These are phyloP conservation scores for Crepidotus variabilis DNA, from an alignment of 768 basidiomycete species.

Conservation along the genomic window DNA sequence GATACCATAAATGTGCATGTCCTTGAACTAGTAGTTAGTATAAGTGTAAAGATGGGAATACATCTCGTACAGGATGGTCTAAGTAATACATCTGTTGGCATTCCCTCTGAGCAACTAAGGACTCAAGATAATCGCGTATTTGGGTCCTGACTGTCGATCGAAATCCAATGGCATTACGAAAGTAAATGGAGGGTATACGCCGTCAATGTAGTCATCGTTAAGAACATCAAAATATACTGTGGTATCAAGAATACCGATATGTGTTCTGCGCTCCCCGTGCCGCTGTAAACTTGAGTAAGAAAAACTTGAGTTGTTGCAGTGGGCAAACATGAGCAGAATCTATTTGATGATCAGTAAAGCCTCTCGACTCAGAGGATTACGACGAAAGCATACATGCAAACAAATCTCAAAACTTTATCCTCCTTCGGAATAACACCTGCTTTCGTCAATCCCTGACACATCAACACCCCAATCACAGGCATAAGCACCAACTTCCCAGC, in stretches of 20 bases:
- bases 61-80: too few species aligned
- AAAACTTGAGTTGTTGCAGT: slow-evolving; percentile 62
- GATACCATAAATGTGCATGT: too few species aligned
- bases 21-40: too few species aligned
- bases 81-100: too few species aligned
- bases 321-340: slow-evolving; percentile 58
- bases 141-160: too few species aligned
- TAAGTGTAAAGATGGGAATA: too few species aligned
- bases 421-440: slow-evolving; percentile 42
- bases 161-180: slow-evolving; percentile 23
- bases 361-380: background rate
- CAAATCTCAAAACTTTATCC: slow-evolving; percentile 59
- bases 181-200: slow-evolving; percentile 41
- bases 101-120: too few species aligned
- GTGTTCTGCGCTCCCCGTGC: slow-evolving; percentile 60
- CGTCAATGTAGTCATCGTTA: slow-evolving; percentile 46
- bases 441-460: slow-evolving; percentile 47
- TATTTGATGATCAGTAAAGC: slow-evolving; percentile 16
- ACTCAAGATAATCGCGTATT: too few species aligned
- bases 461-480: slow-evolving; percentile 58
- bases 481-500: slow-evolving; percentile 51
- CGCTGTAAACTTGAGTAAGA: slow-evolving; percentile 64
- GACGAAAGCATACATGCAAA: slow-evolving; percentile 49
- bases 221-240: slow-evolving; percentile 51
- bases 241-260: slow-evolving; percentile 62